These are phyloP conservation scores for Penicillium sp. DNA, from an alignment of 2,329 filamentous ascomycete genomes.

Conservation along the genomic window DNA sequence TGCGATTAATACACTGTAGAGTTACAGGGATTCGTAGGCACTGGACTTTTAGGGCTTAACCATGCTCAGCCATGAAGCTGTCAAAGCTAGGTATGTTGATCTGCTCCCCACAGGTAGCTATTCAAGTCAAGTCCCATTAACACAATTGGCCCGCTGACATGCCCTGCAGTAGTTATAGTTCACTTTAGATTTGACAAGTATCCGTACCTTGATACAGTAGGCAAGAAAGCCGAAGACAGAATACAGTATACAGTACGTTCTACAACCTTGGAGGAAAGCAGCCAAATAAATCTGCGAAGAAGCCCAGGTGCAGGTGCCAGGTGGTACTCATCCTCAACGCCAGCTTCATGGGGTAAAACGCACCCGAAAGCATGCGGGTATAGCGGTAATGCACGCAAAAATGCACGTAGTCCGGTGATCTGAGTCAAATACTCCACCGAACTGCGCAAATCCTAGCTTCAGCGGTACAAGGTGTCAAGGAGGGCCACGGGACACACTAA, in stretches of 20 bases:
- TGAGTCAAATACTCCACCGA: neutral
- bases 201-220: neutral
- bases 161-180: neutral
- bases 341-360: too few species aligned
- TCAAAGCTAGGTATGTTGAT: neutral
- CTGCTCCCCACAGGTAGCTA: neutral
- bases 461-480: neutral
- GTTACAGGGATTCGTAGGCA: neutral
- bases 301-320: too few species aligned
- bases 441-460: too few species aligned
- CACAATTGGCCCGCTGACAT: neutral
- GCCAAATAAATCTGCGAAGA: too few species aligned
- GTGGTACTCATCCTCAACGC: too few species aligned
- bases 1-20: neutral
- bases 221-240: neutral
- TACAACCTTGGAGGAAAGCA: too few species aligned
- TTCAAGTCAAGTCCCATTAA: neutral
- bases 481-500: neutral
- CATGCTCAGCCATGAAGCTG: neutral
- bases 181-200: neutral
- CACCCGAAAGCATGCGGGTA: too few species aligned
- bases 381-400: neutral
- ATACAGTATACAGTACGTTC: neutral
- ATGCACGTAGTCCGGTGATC: neutral
- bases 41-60: neutral